Base-by-base conservation (phyloP, 768 basidiomycete genomes). In the Sporobolomyces roseus region DNA sequence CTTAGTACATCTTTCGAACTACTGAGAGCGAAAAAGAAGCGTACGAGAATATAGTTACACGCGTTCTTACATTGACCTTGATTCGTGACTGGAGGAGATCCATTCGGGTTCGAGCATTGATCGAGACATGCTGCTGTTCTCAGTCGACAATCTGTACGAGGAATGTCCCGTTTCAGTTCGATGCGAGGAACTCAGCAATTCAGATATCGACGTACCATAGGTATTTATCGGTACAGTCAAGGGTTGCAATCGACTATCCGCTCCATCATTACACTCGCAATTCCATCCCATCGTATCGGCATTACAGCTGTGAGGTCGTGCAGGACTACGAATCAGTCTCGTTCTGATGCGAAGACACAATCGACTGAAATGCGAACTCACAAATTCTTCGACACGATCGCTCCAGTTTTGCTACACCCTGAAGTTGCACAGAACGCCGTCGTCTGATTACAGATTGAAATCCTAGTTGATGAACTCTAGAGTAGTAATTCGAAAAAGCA, bases 381-480 rank as follows among this genome's bases (percentile, higher is more conserved):
- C 66, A 67, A 67, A n/a, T 67, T 67, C 14, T 19, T 58, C 27
- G 60, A 56, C 7, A 60, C 60, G 13, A 50, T 62, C 48, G 61
- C 53, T 3, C 36, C 53, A 7, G n/a, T n/a, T 5, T 36, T 51
- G 3, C 46, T 12, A 38, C 66, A 67, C 12, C 38, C n/a, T 3
- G 66, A 53, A 3, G 61, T 35, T 21, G 54, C 17, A n/a, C 66
- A 67, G 48, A 56, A 56, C 0, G 60, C 36, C 2, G 61, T 67
- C 30, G 66, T 67, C 32, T 67, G 66, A 38, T 62, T 60, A 49
- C 66, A 67, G 48, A 67, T 67, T 27, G 66, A 67, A 12, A 32
- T 35, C 35, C 66, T 54, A 8, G 66, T 67, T 21, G 66, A 17
- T 2, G n/a, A 21, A 48, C 38, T 62, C 66, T 67, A n/a, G n/a